Evolutionary conservation across 495 filamentous ascomycete species (phyloP).

Genomic region (Penicillium canariense): DNA sequence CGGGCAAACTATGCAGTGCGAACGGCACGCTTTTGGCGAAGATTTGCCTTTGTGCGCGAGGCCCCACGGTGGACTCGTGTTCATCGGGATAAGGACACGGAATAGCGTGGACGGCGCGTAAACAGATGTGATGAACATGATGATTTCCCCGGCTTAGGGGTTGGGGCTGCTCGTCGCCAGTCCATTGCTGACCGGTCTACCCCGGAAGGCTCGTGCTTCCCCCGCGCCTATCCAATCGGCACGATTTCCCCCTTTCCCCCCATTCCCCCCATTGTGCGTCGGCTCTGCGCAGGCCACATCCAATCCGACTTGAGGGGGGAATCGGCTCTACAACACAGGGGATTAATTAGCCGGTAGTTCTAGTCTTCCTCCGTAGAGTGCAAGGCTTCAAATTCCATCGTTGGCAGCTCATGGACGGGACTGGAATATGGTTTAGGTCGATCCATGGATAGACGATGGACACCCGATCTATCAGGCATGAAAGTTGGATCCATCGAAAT

Average conservation of each 20-base stretch:
- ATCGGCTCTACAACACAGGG: too few relatives aligned
- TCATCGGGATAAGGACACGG: background rate
- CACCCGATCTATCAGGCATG: slow-evolving; percentile 5
- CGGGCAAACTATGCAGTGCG: slow-evolving; percentile 7
- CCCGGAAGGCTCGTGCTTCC: slow-evolving; percentile 11
- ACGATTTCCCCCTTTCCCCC: slow-evolving; percentile 3
- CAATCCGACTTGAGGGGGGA: background rate
- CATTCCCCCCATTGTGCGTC: background rate
- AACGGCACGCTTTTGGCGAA: slow-evolving; percentile 4
- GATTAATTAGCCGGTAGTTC: too few relatives aligned
- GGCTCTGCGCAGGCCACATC: background rate
- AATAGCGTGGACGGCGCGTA: too few relatives aligned
- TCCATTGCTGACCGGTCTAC: too few relatives aligned
- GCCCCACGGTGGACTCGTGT: too few relatives aligned
- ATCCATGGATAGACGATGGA: background rate
- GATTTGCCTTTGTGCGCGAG: slow-evolving; percentile 6
- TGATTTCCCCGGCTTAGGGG: background rate
- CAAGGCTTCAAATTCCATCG: too few relatives aligned
- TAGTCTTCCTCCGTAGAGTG: too few relatives aligned
- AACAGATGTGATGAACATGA: background rate
- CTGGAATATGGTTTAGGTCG: too few relatives aligned
- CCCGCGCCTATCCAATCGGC: slow-evolving; percentile 4
- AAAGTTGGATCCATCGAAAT: background rate
- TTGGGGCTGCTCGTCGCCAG: too few relatives aligned
- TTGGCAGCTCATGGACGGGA: too few relatives aligned